Base-by-base conservation (phyloP, 495 filamentous ascomycete species). In the Massariosphaeria phaeospora region DNA sequence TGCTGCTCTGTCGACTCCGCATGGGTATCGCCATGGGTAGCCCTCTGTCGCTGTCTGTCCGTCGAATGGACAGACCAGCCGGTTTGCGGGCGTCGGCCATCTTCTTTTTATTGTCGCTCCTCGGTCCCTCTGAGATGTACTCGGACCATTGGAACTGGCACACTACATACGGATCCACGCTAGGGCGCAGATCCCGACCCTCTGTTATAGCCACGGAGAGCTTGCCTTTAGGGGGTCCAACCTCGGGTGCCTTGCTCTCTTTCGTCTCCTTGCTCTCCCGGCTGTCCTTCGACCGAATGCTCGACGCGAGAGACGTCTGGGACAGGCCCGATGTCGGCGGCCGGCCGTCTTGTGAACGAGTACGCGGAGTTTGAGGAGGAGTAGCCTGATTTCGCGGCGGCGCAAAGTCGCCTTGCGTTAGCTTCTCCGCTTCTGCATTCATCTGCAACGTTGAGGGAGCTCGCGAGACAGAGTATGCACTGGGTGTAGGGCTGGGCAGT, bases 121-220 rank as follows among this genome's bases (percentile, higher is more conserved):
- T 81, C 35, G 89, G 88, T 11, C 88, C 88, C 52, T 84, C 86
- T 9, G 93, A 96, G 44, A 98, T 95, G 60, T 91, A 85, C 67
- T 98, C 94, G 63, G 91, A 93, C 69, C 88, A 88, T 67, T 98
- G 93, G 63, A 96, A 98, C 21, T 95, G 91, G 35, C 89, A 95
- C 12, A 98, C 90, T 18, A 95, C 89, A 65, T 97, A 98, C 1
- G 93, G 93, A 63, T 95, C 85, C 33, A 80, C 78, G 66, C 89
- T 89, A 10, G 83, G 86, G 45, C 84, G 78, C 23, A 98, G 70
- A 2, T 87, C 88, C 62, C 87, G 79, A 27, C 84, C 93, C 70
- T 95, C 88, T 48, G 81, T 73, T 26, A 98, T 91, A 57, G 84
- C 88, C 48, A 98, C 86, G 26, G 85, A 85, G 17, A 98, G 76